These are phyloP conservation scores for Chlorella vulgaris DNA, from an alignment of 139 green algal genomes.

Conservation along the genomic window DNA sequence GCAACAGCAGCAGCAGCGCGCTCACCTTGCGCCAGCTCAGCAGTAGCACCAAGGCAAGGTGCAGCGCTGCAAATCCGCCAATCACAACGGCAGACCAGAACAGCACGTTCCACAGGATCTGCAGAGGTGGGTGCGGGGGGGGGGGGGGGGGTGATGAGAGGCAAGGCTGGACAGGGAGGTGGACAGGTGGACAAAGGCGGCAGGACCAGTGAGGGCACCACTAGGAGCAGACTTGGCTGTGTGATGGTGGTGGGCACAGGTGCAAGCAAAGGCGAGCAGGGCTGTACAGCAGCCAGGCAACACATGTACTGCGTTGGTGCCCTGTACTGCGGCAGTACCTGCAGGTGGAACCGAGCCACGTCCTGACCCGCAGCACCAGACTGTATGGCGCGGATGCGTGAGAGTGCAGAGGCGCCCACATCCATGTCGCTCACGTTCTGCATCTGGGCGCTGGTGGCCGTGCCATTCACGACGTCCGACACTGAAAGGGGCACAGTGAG, in stretches of 20 bases:
- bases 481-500: background rate
- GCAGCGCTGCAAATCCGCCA: conserved; percentile 17
- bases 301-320: too few relatives aligned
- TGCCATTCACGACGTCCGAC: conserved; percentile 12
- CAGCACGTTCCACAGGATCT: conserved; percentile 42
- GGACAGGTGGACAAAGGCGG: too few relatives aligned
- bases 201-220: too few relatives aligned
- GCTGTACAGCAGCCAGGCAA: too few relatives aligned
- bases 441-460: background rate
- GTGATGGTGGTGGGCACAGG: too few relatives aligned
- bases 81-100: conserved; percentile 39
- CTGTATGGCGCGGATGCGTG: conserved; percentile 41
- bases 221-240: too few relatives aligned
- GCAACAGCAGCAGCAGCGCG: too few relatives aligned
- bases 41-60: conserved; percentile 7
- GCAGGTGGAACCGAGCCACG: background rate
- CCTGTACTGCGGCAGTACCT: too few relatives aligned
- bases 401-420: conserved; percentile 27
- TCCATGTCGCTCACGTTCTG: conserved; percentile 7
- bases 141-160: too few relatives aligned
- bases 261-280: too few relatives aligned
- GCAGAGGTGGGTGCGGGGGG: background rate
- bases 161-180: too few relatives aligned
- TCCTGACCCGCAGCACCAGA: background rate
- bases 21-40: conserved; percentile 17